Evolutionary conservation across 192 early-diverging fungal genomes (phyloP).

Genomic region (Phlyctochytrium bullatum): DNA sequence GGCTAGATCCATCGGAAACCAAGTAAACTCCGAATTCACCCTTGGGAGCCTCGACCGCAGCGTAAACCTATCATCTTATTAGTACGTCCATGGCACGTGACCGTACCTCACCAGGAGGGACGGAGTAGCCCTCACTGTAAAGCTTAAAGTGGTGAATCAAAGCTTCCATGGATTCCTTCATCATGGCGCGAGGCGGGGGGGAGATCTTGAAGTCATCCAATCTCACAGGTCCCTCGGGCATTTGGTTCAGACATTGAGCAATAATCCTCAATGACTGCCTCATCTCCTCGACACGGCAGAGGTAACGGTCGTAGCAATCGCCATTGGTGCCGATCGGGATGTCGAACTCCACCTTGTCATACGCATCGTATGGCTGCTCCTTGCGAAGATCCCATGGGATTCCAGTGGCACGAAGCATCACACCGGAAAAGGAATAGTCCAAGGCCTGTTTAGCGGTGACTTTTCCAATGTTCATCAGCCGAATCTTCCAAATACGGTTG

Average conservation of each 20-base stretch:
- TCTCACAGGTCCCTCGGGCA: slow-evolving; percentile 89
- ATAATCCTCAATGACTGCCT: slow-evolving; percentile 94
- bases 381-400: slow-evolving; percentile 95
- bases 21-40: slow-evolving; percentile 98
- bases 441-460: slow-evolving; percentile 86
- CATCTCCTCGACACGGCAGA: slow-evolving; percentile 99
- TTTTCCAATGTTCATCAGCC: slow-evolving; percentile 82
- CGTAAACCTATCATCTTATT: slow-evolving; percentile 71
- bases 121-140: slow-evolving; percentile 97
- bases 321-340: slow-evolving; percentile 93
- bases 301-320: slow-evolving; percentile 93
- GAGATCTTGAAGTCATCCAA: slow-evolving; percentile 98
- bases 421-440: slow-evolving; percentile 90
- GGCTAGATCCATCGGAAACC: slow-evolving; percentile 88
- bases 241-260: slow-evolving; percentile 91
- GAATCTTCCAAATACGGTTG: slow-evolving; percentile 94
- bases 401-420: slow-evolving; percentile 93
- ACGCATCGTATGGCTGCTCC: slow-evolving; percentile 91
- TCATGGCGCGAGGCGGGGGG: slow-evolving; percentile 85
- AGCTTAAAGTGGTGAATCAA: slow-evolving; percentile 99
- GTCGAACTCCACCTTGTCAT: slow-evolving; percentile 93
- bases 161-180: slow-evolving; percentile 99
- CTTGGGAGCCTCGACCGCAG: slow-evolving; percentile 96
- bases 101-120: slow-evolving; percentile 83
- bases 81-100: no score